phyloP scores from a whole-genome alignment of 345 rosid species.

The Gossypium arboreum region DNA sequence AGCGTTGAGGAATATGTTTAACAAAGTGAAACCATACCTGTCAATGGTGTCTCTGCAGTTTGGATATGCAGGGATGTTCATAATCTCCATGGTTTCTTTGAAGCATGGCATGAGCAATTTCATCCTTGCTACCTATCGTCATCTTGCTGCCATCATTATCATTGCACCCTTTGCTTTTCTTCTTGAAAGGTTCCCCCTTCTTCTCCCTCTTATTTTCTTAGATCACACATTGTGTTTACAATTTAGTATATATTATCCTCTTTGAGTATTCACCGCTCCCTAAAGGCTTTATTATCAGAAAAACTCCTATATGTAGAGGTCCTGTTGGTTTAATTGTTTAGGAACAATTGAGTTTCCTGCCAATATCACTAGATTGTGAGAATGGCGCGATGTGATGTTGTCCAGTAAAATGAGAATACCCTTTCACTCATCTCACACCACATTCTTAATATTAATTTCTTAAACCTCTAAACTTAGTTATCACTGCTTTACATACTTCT shows the following conservation, averaged over 20 bases:
- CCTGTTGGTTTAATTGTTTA: too few relatives aligned
- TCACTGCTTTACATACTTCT: background rate
- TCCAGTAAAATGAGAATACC: background rate
- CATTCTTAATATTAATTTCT: background rate
- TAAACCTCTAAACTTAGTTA: background rate
- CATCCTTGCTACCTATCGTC: slow-evolving; percentile 69
- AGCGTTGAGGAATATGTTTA: slow-evolving; percentile 17
- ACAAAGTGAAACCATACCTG: slow-evolving; percentile 56
- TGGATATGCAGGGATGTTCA: slow-evolving; percentile 87
- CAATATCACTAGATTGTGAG: too few relatives aligned
- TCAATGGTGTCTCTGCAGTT: slow-evolving; percentile 77
- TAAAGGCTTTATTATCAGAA: too few relatives aligned
- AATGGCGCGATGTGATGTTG: too few relatives aligned
- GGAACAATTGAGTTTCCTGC: too few relatives aligned
- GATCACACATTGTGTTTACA: too few relatives aligned
- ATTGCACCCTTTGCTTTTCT: slow-evolving; percentile 78
- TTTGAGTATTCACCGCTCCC: too few relatives aligned
- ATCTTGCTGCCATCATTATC: slow-evolving; percentile 63
- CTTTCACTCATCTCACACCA: background rate
- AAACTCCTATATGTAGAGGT: too few relatives aligned
- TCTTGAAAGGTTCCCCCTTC: slow-evolving; percentile 53
- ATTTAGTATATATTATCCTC: too few relatives aligned
- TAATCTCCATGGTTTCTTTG: slow-evolving; percentile 60
- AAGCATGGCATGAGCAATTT: slow-evolving; percentile 79
- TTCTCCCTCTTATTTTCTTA: background rate